phyloP scores from a whole-genome alignment of 2,329 filamentous ascomycete genomes.

The Claviceps capensis region DNA sequence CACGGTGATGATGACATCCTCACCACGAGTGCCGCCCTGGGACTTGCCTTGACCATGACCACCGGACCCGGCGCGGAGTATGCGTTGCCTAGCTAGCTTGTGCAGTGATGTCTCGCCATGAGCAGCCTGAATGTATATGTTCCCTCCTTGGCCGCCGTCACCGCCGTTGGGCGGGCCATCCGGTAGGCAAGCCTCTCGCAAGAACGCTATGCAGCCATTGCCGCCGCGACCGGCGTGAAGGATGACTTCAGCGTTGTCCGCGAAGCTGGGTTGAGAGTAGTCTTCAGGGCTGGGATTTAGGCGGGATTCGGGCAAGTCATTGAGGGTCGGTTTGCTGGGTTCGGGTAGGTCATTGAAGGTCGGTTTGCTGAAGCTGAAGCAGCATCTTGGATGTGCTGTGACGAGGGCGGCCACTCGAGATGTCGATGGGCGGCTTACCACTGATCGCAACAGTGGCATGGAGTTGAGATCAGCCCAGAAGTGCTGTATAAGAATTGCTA shows the following conservation, averaged over 20 bases:
- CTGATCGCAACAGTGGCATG: conserved; percentile 5
- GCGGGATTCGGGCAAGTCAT: conserved; percentile 35
- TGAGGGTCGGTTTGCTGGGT: conserved; percentile 10
- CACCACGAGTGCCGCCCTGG: conserved; percentile 63
- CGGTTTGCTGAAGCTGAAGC: conserved; percentile 12
- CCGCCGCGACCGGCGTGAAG: conserved; percentile 72
- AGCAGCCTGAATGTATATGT: conserved; percentile 86
- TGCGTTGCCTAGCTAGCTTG: conserved; percentile 68
- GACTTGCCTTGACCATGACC: conserved; percentile 64
- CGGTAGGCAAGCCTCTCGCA: conserved; percentile 78
- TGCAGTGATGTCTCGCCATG: conserved; percentile 85
- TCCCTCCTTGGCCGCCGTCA: conserved; percentile 83
- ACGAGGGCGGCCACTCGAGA: not conserved
- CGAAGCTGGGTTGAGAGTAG: conserved; percentile 71
- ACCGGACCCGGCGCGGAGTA: conserved; percentile 62
- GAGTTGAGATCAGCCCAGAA: not conserved
- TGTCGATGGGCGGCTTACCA: conserved; percentile 3
- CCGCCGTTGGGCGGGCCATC: conserved; percentile 90
- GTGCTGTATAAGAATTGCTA: not conserved
- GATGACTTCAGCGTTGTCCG: conserved; percentile 69
- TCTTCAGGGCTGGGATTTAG: conserved; percentile 75
- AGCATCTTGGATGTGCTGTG: not conserved
- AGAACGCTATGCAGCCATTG: conserved; percentile 86
- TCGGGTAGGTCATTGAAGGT: conserved; percentile 21
- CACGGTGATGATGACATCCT: conserved; percentile 78